Conservation (phyloP, 208 protist genomes). For the Strigomonas culicis region DNA sequence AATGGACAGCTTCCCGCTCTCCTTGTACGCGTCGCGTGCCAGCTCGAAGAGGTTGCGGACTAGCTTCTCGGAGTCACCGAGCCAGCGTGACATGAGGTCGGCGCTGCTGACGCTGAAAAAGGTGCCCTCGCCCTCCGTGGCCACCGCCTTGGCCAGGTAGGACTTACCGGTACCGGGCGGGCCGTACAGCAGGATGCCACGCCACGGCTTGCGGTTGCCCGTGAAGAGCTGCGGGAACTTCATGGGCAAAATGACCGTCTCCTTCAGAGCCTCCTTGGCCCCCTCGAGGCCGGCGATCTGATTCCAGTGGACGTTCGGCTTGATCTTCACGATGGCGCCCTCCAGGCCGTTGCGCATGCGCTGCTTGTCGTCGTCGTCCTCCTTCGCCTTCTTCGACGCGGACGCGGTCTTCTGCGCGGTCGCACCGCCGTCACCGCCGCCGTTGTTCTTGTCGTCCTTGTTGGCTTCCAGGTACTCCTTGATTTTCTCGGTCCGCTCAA, state of each 20-base stretch:
- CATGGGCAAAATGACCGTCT: slow-evolving; percentile 90
- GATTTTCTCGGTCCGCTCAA: slow-evolving; percentile 95
- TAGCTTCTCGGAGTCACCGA: slow-evolving; percentile 89
- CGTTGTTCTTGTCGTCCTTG: slow-evolving; percentile 50
- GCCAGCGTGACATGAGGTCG: slow-evolving; percentile 79
- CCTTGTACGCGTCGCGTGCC: slow-evolving; percentile 49
- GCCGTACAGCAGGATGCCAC: slow-evolving; percentile 84
- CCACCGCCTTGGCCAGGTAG: slow-evolving; percentile 90
- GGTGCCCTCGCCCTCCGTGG: slow-evolving; percentile 78
- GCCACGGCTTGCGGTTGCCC: slow-evolving; percentile 88
- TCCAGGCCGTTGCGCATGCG: slow-evolving; percentile 84
- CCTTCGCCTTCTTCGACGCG: slow-evolving; percentile 83
- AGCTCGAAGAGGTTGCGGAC: slow-evolving; percentile 74
- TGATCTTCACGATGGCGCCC: slow-evolving; percentile 67
- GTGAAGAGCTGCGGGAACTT: slow-evolving; percentile 92
- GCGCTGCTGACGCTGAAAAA: slow-evolving; percentile 91
- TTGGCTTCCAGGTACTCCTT: slow-evolving; percentile 92
- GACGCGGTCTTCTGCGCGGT: slow-evolving; percentile 59
- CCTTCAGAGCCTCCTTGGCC: slow-evolving; percentile 91
- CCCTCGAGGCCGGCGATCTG: slow-evolving; percentile 89
- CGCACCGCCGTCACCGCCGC: slow-evolving; percentile 19
- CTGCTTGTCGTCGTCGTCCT: slow-evolving; percentile 91
- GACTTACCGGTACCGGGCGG: slow-evolving; percentile 93
- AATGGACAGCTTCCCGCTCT: slow-evolving; percentile 69
- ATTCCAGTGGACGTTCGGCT: slow-evolving; percentile 86